Conservation (phyloP, 1,139 yeast species). For the Suhomyces kunorum region DNA sequence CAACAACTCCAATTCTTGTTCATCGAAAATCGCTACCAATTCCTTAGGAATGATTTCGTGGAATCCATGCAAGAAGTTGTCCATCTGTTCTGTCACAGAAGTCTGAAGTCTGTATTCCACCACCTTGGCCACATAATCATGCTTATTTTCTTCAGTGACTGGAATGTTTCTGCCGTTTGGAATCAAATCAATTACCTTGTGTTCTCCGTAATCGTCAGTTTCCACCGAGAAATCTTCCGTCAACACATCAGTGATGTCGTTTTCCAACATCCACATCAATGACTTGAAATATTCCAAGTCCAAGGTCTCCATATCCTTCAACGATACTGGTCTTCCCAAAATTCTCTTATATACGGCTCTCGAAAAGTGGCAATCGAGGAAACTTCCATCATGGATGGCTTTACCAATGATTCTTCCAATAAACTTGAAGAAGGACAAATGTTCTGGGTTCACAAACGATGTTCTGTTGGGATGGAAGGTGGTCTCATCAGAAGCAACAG, state of each 20-base stretch:
- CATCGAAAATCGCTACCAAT: conserved; percentile 84
- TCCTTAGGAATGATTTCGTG: conserved; percentile 91
- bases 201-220: conserved; percentile 92
- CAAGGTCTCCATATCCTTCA: conserved; percentile 92
- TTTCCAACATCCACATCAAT: conserved; percentile 93
- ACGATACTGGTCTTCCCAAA: conserved; percentile 75
- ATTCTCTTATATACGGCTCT: conserved; percentile 91
- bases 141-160: conserved; percentile 89
- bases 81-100: conserved; percentile 86
- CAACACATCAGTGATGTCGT: conserved; percentile 93
- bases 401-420: conserved; percentile 94
- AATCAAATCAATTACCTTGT: conserved; percentile 72
- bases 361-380: conserved; percentile 92
- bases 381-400: conserved; percentile 85
- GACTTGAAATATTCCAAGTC: conserved; percentile 93
- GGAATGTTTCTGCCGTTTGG: conserved; percentile 82
- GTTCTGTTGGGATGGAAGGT: conserved; percentile 96
- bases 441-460: conserved; percentile 92
- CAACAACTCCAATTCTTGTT: conserved; percentile 89
- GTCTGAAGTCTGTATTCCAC: conserved; percentile 85
- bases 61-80: conserved; percentile 82
- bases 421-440: conserved; percentile 87
- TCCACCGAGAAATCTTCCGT: conserved; percentile 96
- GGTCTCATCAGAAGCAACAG: conserved; percentile 89
- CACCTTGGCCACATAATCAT: conserved; percentile 80